These are phyloP conservation scores for Boletus vinaceobasis DNA, from an alignment of 768 basidiomycete genomes.

Conservation along the genomic window DNA sequence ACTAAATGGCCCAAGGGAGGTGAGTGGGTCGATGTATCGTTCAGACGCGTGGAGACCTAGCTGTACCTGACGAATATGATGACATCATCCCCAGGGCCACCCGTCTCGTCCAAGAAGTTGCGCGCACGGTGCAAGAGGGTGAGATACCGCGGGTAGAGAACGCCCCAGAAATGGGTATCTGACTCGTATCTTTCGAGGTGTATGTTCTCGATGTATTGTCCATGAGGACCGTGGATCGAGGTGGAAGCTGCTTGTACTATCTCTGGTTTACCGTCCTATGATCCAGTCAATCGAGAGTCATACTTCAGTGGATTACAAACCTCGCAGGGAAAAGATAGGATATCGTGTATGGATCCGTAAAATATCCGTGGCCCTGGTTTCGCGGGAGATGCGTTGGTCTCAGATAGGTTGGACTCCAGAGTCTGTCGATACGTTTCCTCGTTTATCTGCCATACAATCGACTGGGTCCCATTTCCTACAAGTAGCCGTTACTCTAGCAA, in stretches of 20 bases:
- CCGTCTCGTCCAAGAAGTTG: constrained; percentile 67
- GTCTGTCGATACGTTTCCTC: constrained; percentile 75
- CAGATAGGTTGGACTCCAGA: constrained; percentile 45
- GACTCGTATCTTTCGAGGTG: constrained; percentile 5
- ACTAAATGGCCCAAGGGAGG: constrained; percentile 35
- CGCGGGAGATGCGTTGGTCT: constrained; percentile 20
- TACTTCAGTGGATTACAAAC: constrained; percentile 33
- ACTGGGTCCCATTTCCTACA: constrained; percentile 91
- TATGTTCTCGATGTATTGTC: constrained; percentile 28
- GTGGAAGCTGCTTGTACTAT: constrained; percentile 39
- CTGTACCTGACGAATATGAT: constrained; percentile 82
- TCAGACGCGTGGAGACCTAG: background rate
- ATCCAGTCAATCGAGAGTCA: background rate
- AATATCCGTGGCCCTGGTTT: constrained; percentile 61
- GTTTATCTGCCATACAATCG: constrained; percentile 88
- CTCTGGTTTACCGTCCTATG: constrained; percentile 73
- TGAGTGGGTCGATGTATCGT: background rate
- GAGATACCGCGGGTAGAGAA: constrained; percentile 53
- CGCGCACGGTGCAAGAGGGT: constrained; percentile 62
- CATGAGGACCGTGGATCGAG: background rate
- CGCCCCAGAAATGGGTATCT: constrained; percentile 3
- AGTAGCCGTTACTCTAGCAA: background rate
- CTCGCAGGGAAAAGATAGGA: constrained; percentile 91
- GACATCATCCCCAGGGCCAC: constrained; percentile 62
- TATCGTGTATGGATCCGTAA: constrained; percentile 93